phyloP scores from a whole-genome alignment of 441 rosid species.

The Adansonia madagascariensis region DNA sequence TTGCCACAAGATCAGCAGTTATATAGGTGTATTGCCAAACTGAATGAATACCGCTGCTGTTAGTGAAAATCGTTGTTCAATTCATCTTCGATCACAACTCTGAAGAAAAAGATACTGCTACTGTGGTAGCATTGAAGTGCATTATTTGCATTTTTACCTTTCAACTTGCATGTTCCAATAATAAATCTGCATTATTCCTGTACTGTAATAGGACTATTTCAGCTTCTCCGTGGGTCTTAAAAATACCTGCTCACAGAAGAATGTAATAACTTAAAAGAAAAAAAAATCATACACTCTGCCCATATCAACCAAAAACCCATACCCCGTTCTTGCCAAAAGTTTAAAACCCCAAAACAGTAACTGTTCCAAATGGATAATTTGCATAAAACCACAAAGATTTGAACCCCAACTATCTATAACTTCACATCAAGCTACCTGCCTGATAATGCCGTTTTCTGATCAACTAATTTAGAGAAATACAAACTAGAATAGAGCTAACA shows the following conservation, averaged over 20 bases:
- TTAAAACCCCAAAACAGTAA: not conserved
- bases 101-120: not conserved
- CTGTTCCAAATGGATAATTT: not conserved
- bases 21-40: not conserved
- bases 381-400: not conserved
- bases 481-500: not conserved
- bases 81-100: not conserved
- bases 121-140: too few species aligned
- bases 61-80: not conserved
- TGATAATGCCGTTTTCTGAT: not conserved
- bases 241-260: not conserved
- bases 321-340: not conserved
- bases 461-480: not conserved
- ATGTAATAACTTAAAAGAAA: not conserved
- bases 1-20: too few species aligned
- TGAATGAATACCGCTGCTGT: not conserved
- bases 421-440: not conserved
- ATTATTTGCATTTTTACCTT: not conserved
- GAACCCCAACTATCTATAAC: not conserved
- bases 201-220: not conserved
- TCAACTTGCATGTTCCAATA: not conserved
- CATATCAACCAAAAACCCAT: not conserved
- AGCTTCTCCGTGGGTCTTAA: not conserved
- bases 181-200: not conserved
- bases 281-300: not conserved